phyloP scores from a whole-genome alignment of 2,329 filamentous ascomycete species.

The Trichoderma sp. region DNA sequence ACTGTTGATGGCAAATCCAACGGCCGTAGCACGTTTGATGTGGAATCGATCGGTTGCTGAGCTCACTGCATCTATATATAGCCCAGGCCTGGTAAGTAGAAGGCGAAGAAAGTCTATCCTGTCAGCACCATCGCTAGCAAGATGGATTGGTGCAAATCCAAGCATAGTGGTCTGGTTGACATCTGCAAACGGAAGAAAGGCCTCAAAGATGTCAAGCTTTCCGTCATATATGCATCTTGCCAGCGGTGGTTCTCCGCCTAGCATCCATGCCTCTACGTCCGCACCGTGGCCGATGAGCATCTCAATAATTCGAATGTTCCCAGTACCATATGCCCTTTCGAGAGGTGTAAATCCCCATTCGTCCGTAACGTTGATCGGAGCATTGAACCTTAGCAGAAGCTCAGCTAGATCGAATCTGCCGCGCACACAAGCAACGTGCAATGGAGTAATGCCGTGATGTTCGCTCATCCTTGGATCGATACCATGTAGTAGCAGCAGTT shows the following conservation, averaged over 20 bases:
- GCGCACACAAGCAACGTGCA: slow-evolving; percentile 17
- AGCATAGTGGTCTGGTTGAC: slow-evolving; percentile 17
- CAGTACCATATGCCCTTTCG: slow-evolving; percentile 23
- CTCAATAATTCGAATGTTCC: slow-evolving; percentile 18
- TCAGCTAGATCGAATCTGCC: slow-evolving; percentile 20
- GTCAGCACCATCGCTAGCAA: slow-evolving; percentile 16
- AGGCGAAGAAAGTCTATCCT: slow-evolving; percentile 25
- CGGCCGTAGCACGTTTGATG: background rate
- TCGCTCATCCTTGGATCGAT: slow-evolving; percentile 16
- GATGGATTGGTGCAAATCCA: slow-evolving; percentile 24
- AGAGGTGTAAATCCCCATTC: slow-evolving; percentile 25
- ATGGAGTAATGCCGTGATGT: slow-evolving; percentile 15
- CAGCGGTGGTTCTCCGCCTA: slow-evolving; percentile 21
- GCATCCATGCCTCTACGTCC: slow-evolving; percentile 23
- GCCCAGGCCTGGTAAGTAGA: slow-evolving; percentile 11
- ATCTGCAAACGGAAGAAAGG: slow-evolving; percentile 18
- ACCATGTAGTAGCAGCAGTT: slow-evolving; percentile 16
- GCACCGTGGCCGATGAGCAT: slow-evolving; percentile 27
- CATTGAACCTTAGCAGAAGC: slow-evolving; percentile 27
- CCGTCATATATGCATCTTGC: slow-evolving; percentile 21
- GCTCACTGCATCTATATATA: slow-evolving; percentile 21
- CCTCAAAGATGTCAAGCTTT: slow-evolving; percentile 23
- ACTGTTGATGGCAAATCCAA: slow-evolving; percentile 25
- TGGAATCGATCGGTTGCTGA: background rate
- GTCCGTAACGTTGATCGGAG: slow-evolving; percentile 25